phyloP scores from a whole-genome alignment of 306 rosid species.

The Sesbania bispinosa region DNA sequence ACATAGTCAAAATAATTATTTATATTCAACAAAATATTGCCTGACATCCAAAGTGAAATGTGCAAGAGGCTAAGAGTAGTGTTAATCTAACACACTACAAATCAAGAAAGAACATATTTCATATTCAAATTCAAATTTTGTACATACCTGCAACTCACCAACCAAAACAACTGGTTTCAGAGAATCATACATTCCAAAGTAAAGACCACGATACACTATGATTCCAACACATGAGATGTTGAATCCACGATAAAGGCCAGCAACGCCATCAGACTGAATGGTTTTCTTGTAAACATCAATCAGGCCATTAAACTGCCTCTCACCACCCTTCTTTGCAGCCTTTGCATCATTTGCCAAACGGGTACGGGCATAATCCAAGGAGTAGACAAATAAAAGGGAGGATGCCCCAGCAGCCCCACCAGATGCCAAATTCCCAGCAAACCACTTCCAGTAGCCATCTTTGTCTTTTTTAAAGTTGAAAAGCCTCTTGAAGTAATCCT shows the following conservation, averaged over 20 bases:
- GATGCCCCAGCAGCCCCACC: constrained; percentile 95
- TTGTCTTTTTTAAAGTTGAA: constrained; percentile 83
- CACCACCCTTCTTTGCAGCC: constrained; percentile 85
- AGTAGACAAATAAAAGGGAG: constrained; percentile 74
- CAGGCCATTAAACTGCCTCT: constrained; percentile 85
- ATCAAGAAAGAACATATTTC: background rate
- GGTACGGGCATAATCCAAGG: constrained; percentile 80
- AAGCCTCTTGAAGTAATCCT: constrained; percentile 89
- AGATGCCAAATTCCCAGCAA: constrained; percentile 89
- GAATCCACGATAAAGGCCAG: constrained; percentile 92
- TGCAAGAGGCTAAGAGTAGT: background rate
- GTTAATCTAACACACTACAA: background rate
- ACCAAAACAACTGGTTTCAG: constrained; percentile 78
- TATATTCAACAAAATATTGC: background rate
- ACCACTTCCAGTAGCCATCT: constrained; percentile 95
- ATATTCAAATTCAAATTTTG: background rate
- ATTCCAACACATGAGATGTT: constrained; percentile 76
- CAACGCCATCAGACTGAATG: constrained; percentile 69
- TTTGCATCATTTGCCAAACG: constrained; percentile 81
- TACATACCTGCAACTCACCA: constrained; percentile 67
- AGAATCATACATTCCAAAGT: constrained; percentile 91
- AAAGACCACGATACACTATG: constrained; percentile 87
- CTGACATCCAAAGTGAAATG: background rate
- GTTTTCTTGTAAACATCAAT: constrained; percentile 82
- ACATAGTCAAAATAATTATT: background rate